Evolutionary conservation across 2,329 filamentous ascomycete species (phyloP).

Genomic region (Hymenotorrendiella dingleyae): DNA sequence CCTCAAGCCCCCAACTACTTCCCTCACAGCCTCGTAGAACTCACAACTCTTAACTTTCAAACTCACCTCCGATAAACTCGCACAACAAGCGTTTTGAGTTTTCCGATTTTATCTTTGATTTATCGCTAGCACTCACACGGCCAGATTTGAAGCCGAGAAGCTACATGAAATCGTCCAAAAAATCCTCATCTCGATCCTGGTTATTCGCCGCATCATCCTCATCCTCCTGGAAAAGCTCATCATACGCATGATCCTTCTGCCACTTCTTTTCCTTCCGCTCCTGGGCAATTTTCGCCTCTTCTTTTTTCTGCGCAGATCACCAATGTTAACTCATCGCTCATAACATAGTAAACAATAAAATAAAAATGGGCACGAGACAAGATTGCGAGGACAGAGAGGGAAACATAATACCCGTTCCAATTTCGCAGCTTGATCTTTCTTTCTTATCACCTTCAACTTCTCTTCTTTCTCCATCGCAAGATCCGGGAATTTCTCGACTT

Average conservation of each 20-base stretch:
- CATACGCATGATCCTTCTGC: constrained; percentile 97
- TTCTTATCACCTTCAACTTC: constrained; percentile 63
- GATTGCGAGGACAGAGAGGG: not conserved
- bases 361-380: too few species aligned
- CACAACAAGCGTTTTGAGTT: too few species aligned
- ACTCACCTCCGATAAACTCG: too few species aligned
- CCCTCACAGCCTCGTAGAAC: too few species aligned
- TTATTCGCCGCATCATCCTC: constrained; percentile 75
- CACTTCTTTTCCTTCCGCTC: constrained; percentile 86
- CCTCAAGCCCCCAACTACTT: too few species aligned
- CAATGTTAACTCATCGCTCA: too few species aligned
- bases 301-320: constrained; percentile 54
- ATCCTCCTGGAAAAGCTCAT: constrained; percentile 82
- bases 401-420: constrained; percentile 49
- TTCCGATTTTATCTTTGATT: too few species aligned
- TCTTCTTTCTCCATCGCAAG: constrained; percentile 77
- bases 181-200: constrained; percentile 71
- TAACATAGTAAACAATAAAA: too few species aligned
- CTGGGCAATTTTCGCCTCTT: constrained; percentile 66
- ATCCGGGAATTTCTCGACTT: constrained; percentile 81
- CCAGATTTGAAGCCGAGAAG: too few species aligned
- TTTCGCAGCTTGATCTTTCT: constrained; percentile 58
- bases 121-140: too few species aligned
- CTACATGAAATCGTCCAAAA: constrained; percentile 92
- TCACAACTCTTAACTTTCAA: too few species aligned